These are phyloP conservation scores for Pluteus cervinus DNA, from an alignment of 768 basidiomycete species.

Conservation along the genomic window DNA sequence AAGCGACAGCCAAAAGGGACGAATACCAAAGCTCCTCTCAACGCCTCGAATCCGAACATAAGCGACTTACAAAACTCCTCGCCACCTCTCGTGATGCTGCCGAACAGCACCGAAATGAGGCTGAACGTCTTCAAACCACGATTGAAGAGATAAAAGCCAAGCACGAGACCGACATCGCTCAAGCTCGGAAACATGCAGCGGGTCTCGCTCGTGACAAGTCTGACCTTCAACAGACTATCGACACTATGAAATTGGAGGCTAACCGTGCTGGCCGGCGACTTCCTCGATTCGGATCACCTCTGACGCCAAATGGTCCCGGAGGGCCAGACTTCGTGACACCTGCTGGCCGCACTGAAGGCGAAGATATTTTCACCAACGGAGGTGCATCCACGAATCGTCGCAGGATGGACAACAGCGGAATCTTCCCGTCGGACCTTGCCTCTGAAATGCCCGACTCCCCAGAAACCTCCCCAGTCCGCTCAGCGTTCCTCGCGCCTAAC, in stretches of 20 bases:
- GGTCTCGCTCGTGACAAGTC: slow-evolving; percentile 88
- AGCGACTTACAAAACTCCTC: slow-evolving; percentile 72
- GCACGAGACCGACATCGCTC: slow-evolving; percentile 93
- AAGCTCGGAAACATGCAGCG: slow-evolving; percentile 82
- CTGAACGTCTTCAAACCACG: slow-evolving; percentile 57
- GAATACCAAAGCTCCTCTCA: slow-evolving; percentile 60
- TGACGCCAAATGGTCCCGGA: slow-evolving; percentile 56
- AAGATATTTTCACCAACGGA: slow-evolving; percentile 62
- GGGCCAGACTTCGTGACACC: slow-evolving; percentile 51
- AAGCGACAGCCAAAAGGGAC: slow-evolving; percentile 64
- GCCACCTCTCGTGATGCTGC: slow-evolving; percentile 64
- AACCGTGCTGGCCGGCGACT: slow-evolving; percentile 57
- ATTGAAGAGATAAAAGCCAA: slow-evolving; percentile 78
- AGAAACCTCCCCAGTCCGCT: slow-evolving; percentile 7
- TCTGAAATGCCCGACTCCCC: slow-evolving; percentile 5
- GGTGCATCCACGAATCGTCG: slow-evolving; percentile 61
- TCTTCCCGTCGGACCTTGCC: slow-evolving; percentile 31
- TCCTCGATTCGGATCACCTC: slow-evolving; percentile 64
- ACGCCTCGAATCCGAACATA: slow-evolving; percentile 78
- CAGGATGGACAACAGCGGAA: slow-evolving; percentile 41
- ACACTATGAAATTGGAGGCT: slow-evolving; percentile 68
- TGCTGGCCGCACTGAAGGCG: slow-evolving; percentile 43
- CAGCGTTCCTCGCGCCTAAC: slow-evolving; percentile 55
- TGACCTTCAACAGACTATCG: slow-evolving; percentile 79
- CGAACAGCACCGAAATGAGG: slow-evolving; percentile 85